Evolutionary conservation across 2,329 filamentous ascomycete species (phyloP).

Genomic region (Aspergillus oerlinghausenensis): DNA sequence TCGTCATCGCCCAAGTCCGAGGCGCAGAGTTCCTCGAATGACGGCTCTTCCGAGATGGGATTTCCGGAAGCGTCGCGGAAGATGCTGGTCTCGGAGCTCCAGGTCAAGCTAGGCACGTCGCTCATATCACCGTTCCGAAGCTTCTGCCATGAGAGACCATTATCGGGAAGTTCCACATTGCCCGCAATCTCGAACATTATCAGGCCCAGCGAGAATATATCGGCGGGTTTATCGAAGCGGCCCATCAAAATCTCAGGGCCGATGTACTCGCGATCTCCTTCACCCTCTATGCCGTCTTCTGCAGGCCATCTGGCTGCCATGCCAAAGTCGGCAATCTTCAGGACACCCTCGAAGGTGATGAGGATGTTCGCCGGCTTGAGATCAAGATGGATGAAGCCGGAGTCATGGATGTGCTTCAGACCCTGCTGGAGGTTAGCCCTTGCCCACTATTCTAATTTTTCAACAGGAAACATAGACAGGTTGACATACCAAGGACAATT

Average conservation of each 20-base stretch:
- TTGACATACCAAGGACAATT: slow-evolving; percentile 69
- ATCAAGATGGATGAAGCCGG: slow-evolving; percentile 70
- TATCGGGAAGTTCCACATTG: slow-evolving; percentile 90
- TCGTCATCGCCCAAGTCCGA: slow-evolving; percentile 43
- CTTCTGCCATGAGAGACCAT: slow-evolving; percentile 85
- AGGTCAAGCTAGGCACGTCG: slow-evolving; percentile 82
- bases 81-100: slow-evolving; percentile 66
- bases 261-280: slow-evolving; percentile 95
- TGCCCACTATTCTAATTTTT: not conserved
- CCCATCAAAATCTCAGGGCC: slow-evolving; percentile 87
- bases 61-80: slow-evolving; percentile 71
- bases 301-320: slow-evolving; percentile 76
- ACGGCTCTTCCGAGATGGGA: slow-evolving; percentile 48
- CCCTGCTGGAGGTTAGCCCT: slow-evolving; percentile 53
- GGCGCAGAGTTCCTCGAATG: slow-evolving; percentile 42
- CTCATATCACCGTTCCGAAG: slow-evolving; percentile 85
- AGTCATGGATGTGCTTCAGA: slow-evolving; percentile 82
- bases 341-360: slow-evolving; percentile 61
- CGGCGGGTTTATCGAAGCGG: slow-evolving; percentile 81
- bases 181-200: slow-evolving; percentile 93
- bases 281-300: slow-evolving; percentile 71
- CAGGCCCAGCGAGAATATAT: slow-evolving; percentile 89
- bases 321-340: slow-evolving; percentile 65
- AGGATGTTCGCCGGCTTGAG: slow-evolving; percentile 63
- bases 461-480: not conserved